Conservation (phyloP, 2,329 filamentous ascomycete genomes). For the Cordyceps sp. region DNA sequence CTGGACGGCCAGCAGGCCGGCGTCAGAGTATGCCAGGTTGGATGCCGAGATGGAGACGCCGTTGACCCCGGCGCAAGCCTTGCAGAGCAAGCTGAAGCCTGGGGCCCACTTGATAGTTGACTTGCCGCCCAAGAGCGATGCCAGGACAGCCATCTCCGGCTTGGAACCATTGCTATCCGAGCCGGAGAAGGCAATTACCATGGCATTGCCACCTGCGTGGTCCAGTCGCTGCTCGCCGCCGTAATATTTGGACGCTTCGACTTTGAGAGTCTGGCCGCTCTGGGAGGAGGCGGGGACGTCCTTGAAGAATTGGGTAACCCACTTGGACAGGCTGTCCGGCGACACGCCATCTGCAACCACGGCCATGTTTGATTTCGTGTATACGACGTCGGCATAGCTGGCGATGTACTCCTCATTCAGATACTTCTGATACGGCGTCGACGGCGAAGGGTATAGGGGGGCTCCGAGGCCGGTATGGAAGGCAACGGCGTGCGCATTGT, state of each 20-base stretch:
- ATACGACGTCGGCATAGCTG: slow-evolving; percentile 62
- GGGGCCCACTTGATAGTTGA: slow-evolving; percentile 89
- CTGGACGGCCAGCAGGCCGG: slow-evolving; percentile 74
- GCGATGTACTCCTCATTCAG: slow-evolving; percentile 59
- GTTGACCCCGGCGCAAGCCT: slow-evolving; percentile 51
- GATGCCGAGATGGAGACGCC: slow-evolving; percentile 55
- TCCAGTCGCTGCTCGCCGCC: slow-evolving; percentile 87
- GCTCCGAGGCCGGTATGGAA: slow-evolving; percentile 88
- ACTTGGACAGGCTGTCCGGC: slow-evolving; percentile 62
- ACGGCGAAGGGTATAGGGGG: slow-evolving; percentile 55
- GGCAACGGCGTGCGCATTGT: slow-evolving; percentile 71
- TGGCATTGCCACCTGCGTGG: slow-evolving; percentile 59
- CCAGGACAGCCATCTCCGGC: slow-evolving; percentile 76
- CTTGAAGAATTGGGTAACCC: slow-evolving; percentile 87
- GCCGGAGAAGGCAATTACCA: slow-evolving; percentile 87
- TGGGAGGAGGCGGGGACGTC: slow-evolving; percentile 39
- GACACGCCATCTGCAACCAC: slow-evolving; percentile 80
- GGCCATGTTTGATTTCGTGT: slow-evolving; percentile 79
- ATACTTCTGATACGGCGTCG: slow-evolving; percentile 62
- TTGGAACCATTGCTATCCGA: slow-evolving; percentile 70
- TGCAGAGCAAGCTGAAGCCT: slow-evolving; percentile 80
- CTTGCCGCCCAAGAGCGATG: slow-evolving; percentile 76
- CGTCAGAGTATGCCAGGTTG: slow-evolving; percentile 81
- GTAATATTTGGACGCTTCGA: slow-evolving; percentile 65
- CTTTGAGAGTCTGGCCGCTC: slow-evolving; percentile 35